These are phyloP conservation scores for Fagopyrum esculentum DNA, from an alignment of 148 eudicot genomes.

Conservation along the genomic window DNA sequence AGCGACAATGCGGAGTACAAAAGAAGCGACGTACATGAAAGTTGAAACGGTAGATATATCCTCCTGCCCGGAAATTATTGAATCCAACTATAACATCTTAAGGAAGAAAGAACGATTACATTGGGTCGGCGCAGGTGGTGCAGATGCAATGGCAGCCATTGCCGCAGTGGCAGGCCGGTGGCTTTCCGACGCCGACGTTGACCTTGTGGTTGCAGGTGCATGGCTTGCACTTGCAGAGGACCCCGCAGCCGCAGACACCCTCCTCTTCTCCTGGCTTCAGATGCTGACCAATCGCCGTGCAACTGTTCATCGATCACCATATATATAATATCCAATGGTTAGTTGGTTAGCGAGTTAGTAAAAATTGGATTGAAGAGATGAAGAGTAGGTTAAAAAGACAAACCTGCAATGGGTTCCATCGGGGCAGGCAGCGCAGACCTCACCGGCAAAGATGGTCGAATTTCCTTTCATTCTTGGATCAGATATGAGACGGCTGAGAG, in stretches of 20 bases:
- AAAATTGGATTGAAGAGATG: neutral
- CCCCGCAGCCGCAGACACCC: neutral
- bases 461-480: neutral
- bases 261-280: neutral
- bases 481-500: neutral
- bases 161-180: neutral
- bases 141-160: slow-evolving; percentile 6
- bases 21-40: too few species aligned
- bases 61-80: too few species aligned
- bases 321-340: neutral
- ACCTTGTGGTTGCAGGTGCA: neutral
- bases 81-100: too few species aligned
- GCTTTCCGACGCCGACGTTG: slow-evolving; percentile 4
- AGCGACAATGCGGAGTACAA: too few species aligned
- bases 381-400: neutral
- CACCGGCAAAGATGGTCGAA: neutral
- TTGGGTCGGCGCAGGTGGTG: neutral
- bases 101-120: too few species aligned
- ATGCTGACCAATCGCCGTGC: neutral
- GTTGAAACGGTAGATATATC: too few species aligned
- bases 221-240: neutral
- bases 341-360: neutral
- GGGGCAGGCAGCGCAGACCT: neutral
- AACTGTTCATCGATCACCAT: neutral
- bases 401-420: slow-evolving; percentile 9